Percentiles rank a stretch among this genome's conserved stretches.
Conservation (phyloP, 495 filamentous ascomycete genomes). For the Penicillium maclennaniae region DNA sequence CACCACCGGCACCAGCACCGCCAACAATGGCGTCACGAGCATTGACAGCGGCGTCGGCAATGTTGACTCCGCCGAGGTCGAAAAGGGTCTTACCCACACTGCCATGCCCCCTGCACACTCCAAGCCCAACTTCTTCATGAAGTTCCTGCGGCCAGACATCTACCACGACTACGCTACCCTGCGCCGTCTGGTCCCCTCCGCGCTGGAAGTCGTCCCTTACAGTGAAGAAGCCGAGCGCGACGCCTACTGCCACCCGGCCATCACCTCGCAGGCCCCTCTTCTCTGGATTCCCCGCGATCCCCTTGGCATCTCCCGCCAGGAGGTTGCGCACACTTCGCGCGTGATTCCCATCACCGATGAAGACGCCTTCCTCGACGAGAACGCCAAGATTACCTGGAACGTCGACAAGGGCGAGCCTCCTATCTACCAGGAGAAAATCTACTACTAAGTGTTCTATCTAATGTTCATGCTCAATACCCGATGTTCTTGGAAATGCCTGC, state of each 20-base stretch:
- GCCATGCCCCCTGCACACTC: constrained; percentile 31
- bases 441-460: constrained; percentile 35
- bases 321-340: constrained; percentile 64
- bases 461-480: background rate
- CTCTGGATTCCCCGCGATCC: constrained; percentile 83
- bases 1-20: constrained; percentile 17
- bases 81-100: constrained; percentile 31
- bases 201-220: constrained; percentile 49
- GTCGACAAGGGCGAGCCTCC: constrained; percentile 67
- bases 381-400: constrained; percentile 76
- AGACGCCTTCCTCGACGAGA: constrained; percentile 73
- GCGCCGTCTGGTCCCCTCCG: constrained; percentile 65
- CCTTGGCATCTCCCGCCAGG: constrained; percentile 71
- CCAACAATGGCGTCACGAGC: constrained; percentile 22
- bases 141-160: constrained; percentile 75
- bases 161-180: constrained; percentile 69
- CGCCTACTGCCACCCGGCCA: constrained; percentile 75
- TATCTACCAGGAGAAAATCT: constrained; percentile 69
- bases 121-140: constrained; percentile 56
- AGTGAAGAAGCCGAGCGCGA: constrained; percentile 55
- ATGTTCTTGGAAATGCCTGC: background rate
- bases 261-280: constrained; percentile 60
- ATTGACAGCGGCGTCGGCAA: constrained; percentile 28
- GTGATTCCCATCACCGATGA: constrained; percentile 82
- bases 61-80: constrained; percentile 34